Conservation (phyloP, 371 early-diverging fungal genomes). For the Homolaphlyctis polyrhiza region DNA sequence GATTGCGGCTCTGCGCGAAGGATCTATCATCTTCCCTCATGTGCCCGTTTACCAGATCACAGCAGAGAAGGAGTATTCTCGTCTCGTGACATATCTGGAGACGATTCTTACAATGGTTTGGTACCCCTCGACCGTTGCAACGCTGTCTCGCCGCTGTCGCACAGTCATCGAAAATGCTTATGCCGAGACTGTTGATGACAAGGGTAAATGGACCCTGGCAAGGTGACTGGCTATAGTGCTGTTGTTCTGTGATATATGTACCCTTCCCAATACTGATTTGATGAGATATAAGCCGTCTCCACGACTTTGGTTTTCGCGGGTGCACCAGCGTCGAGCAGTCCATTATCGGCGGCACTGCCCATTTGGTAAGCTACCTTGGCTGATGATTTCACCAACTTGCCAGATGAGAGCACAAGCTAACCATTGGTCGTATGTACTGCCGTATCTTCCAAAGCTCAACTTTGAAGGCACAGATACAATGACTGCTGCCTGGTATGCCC, state of each 20-base stretch:
- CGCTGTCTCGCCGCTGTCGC: conserved; percentile 62
- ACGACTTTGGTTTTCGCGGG: conserved; percentile 86
- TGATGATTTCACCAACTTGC: neutral
- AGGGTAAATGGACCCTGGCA: conserved; percentile 35
- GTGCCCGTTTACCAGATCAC: conserved; percentile 72
- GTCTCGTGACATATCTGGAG: conserved; percentile 76
- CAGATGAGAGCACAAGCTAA: neutral
- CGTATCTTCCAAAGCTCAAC: no score
- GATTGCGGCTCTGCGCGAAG: conserved; percentile 69
- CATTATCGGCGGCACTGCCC: conserved; percentile 74
- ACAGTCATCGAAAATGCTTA: conserved; percentile 54
- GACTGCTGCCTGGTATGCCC: conserved; percentile 69
- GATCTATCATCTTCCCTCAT: conserved; percentile 70
- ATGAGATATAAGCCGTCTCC: conserved; percentile 48
- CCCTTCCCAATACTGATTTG: neutral
- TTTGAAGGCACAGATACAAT: conserved; percentile 77
- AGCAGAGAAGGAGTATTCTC: conserved; percentile 60
- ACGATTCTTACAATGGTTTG: conserved; percentile 75
- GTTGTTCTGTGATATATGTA: no score
- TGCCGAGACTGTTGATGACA: conserved; percentile 56
- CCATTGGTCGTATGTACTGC: neutral
- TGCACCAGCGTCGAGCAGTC: conserved; percentile 83
- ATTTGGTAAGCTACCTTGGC: conserved; percentile 46
- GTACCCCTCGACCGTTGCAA: conserved; percentile 82
- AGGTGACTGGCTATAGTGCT: conserved; percentile 21